Conservation (phyloP, 2,329 filamentous ascomycete species). For the Verticillium dahliae region DNA sequence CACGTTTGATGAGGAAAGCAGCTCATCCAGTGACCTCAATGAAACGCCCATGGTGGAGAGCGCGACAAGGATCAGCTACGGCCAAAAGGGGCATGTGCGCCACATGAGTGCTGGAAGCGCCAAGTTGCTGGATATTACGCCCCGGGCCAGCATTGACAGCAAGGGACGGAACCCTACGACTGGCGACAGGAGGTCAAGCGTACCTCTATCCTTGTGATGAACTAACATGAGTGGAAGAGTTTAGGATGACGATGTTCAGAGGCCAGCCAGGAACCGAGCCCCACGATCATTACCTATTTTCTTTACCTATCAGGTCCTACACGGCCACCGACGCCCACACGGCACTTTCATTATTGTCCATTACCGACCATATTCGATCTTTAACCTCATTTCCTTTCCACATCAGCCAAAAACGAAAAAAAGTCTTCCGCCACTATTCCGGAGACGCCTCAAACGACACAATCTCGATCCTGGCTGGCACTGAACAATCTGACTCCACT, state of each 20-base stretch:
- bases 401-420: slow-evolving; percentile 10
- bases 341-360: slow-evolving; percentile 4
- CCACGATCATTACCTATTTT: slow-evolving; percentile 6
- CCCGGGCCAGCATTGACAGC: slow-evolving; percentile 46
- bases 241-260: not conserved
- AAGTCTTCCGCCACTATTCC: slow-evolving; percentile 2
- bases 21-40: slow-evolving; percentile 20
- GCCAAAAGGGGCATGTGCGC: slow-evolving; percentile 53
- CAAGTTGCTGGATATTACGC: slow-evolving; percentile 62
- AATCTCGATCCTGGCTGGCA: slow-evolving; percentile 5
- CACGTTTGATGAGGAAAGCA: slow-evolving; percentile 26
- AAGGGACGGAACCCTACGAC: slow-evolving; percentile 18
- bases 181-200: not conserved
- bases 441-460: slow-evolving; percentile 4
- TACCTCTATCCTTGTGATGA: not conserved
- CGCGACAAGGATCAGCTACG: slow-evolving; percentile 65
- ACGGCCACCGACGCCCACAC: slow-evolving; percentile 5
- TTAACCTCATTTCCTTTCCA: slow-evolving; percentile 21
- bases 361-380: slow-evolving; percentile 25
- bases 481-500: slow-evolving; percentile 1
- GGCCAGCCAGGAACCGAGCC: slow-evolving; percentile 6
- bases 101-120: slow-evolving; percentile 75
- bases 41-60: slow-evolving; percentile 44
- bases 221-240: slow-evolving; percentile 1
- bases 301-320: not conserved